A percentile compares a stretch with the other conserved stretches of the same genome.
Conservation (phyloP, 371 early-diverging fungal genomes). For the Sporodiniella umbellata region DNA sequence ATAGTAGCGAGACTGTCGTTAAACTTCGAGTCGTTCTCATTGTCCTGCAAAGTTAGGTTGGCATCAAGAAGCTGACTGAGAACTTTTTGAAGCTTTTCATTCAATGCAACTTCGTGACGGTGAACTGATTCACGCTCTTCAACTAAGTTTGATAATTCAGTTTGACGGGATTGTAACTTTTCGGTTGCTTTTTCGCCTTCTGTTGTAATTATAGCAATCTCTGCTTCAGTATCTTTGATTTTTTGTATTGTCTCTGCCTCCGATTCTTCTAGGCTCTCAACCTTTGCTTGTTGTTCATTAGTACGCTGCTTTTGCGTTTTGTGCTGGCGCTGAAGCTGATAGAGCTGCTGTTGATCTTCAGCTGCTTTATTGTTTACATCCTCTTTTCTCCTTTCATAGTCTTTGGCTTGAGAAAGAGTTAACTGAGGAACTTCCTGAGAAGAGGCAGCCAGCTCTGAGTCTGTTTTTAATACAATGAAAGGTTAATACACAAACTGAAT, state of each 20-base stretch:
- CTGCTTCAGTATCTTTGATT: conserved; percentile 25
- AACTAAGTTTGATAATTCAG: conserved; percentile 38
- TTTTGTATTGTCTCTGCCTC: conserved; percentile 28
- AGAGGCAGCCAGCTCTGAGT: background rate
- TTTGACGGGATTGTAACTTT: conserved; percentile 25
- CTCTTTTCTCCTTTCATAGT: conserved; percentile 68
- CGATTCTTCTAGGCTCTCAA: conserved; percentile 49
- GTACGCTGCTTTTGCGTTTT: conserved; percentile 61
- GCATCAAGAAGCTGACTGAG: conserved; percentile 78
- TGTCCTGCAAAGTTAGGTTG: conserved; percentile 76
- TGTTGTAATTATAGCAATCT: conserved; percentile 17
- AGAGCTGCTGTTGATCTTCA: conserved; percentile 65
- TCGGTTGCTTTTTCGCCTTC: conserved; percentile 25
- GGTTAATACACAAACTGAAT: too few species aligned
- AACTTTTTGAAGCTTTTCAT: conserved; percentile 77
- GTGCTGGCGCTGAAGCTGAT: conserved; percentile 62
- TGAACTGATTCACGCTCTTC: conserved; percentile 40
- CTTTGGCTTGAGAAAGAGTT: conserved; percentile 40
- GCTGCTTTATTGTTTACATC: conserved; percentile 65
- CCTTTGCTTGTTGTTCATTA: conserved; percentile 57
- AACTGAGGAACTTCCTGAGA: conserved; percentile 4
- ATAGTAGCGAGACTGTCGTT: conserved; percentile 76
- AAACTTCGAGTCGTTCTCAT: conserved; percentile 72
- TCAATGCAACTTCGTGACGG: conserved; percentile 67
- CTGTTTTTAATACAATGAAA: background rate